Base-by-base conservation (phyloP, 371 early-diverging fungal genomes). In the Mucor lusitanicus region DNA sequence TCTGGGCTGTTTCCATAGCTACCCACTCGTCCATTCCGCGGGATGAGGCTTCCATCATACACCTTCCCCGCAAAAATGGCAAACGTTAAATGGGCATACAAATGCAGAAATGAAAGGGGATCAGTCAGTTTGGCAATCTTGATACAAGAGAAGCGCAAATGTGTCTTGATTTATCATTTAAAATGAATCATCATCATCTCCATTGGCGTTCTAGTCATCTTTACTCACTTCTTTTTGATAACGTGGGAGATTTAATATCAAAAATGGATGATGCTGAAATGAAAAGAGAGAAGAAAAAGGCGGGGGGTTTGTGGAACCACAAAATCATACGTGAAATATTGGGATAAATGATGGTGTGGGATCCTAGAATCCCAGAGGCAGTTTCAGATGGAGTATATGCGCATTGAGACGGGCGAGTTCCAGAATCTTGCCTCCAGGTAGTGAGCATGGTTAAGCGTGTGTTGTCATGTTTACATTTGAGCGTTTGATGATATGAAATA, bases 171-270 rank as follows among this genome's bases (percentile, higher is more conserved):
- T 53, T 32, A 53, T 63, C 63, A 63, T 60, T 60, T 44, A 17
- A 25, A 44, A 60, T 60, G 44, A 60, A 42, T 42, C 42, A 42
- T 42, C 42, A 42, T 42, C 17, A 42, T 42, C 6, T 42, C 9
- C 35, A 17, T 42, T 42, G 42, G 42, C n/a, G n/a, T 17, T 60
- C 42, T 42, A 44, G 28, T 40, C 46, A 13, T 25, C 19, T 15
- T 30, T 13, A 30, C 17, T 46, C 28, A 15, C 2, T 19, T 30
- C 21, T 9, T 60, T 58, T 40, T 25, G 13, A 23, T 30, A 63
- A 54, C 55, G 63, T 55, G 63, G 63, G 63, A 40, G 40, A 40
- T 53, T 60, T 40, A 42, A 60, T 50, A 19, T 23, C 25, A n/a
- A n/a, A 32, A 32, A 35, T 6, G n/a, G 19, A 11, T n/a, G 23